phyloP scores from a whole-genome alignment of 2,329 filamentous ascomycete genomes.

The Dothistroma septosporum region DNA sequence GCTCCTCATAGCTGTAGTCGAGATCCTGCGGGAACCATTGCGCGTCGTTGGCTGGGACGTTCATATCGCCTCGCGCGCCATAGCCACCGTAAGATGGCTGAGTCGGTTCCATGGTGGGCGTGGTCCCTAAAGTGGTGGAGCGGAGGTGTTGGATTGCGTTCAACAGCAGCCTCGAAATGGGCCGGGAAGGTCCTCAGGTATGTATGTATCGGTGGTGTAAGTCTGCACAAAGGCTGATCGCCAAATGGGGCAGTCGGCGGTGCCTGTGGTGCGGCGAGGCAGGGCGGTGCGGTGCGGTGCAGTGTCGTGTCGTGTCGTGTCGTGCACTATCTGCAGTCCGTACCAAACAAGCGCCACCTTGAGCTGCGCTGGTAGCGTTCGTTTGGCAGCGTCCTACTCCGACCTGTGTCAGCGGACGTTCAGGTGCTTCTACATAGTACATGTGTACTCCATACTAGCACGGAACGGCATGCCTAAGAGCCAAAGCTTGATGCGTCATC shows the following conservation, averaged over 20 bases:
- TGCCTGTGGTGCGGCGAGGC: not conserved
- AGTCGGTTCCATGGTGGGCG: not conserved
- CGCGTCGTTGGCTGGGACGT: constrained; percentile 11
- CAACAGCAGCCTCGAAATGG: not conserved
- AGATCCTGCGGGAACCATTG: constrained; percentile 20
- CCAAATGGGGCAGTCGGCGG: not conserved
- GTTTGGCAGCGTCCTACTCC: not conserved
- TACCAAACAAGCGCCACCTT: not conserved
- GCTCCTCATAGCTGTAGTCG: constrained; percentile 22
- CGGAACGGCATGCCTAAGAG: not conserved
- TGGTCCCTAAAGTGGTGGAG: not conserved
- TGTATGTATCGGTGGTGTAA: not conserved
- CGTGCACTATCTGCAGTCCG: not conserved
- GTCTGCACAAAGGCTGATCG: not conserved
- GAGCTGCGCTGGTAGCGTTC: not conserved
- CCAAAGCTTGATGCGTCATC: constrained; percentile 7
- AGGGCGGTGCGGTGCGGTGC: not conserved
- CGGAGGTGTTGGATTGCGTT: not conserved
- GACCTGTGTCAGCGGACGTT: not conserved
- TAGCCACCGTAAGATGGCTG: not conserved
- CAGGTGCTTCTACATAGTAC: not conserved
- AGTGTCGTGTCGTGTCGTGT: no score
- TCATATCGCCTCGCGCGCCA: constrained; percentile 8
- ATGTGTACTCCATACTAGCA: no score
- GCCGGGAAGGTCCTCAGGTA: not conserved